Conservation (phyloP, 2,329 filamentous ascomycete genomes). For the Penicillium sp. region DNA sequence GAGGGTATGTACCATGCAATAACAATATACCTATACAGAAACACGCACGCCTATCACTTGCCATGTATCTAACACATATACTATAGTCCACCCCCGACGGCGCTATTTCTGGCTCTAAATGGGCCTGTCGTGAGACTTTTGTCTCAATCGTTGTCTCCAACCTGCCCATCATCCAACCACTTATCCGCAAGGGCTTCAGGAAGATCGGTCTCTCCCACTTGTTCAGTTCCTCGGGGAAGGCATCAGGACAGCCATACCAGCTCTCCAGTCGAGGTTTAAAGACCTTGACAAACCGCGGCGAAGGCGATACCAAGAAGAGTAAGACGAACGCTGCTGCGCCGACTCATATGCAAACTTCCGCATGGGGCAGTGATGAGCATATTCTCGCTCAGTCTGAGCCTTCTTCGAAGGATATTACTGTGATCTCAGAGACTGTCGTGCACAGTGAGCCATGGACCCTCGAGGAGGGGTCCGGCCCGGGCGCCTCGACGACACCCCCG, state of each 20-base stretch:
- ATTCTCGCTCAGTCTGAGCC: constrained; percentile 16
- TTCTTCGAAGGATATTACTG: constrained; percentile 25
- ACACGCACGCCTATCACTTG: background rate
- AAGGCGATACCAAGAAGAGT: constrained; percentile 12
- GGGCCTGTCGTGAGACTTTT: constrained; percentile 46
- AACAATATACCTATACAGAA: background rate
- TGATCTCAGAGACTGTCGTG: constrained; percentile 29
- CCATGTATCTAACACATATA: background rate
- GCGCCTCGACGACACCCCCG: constrained; percentile 13
- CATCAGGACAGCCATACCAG: constrained; percentile 22
- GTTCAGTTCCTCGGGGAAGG: constrained; percentile 25
- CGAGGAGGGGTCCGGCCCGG: background rate
- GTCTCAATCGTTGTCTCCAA: constrained; percentile 45
- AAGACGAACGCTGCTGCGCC: constrained; percentile 13
- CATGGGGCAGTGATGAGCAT: constrained; percentile 34
- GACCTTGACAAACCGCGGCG: constrained; percentile 17
- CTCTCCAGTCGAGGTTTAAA: constrained; percentile 20
- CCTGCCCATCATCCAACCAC: constrained; percentile 41
- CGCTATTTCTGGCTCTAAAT: constrained; percentile 39
- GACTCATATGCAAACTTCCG: constrained; percentile 19
- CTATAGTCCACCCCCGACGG: constrained; percentile 34
- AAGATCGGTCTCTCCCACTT: constrained; percentile 30
- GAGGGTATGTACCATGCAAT: constrained; percentile 25
- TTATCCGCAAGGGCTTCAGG: constrained; percentile 27
- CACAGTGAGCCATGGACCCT: constrained; percentile 23